Evolutionary conservation across 768 basidiomycete species (phyloP).

Genomic region (Polyporus arcularius): DNA sequence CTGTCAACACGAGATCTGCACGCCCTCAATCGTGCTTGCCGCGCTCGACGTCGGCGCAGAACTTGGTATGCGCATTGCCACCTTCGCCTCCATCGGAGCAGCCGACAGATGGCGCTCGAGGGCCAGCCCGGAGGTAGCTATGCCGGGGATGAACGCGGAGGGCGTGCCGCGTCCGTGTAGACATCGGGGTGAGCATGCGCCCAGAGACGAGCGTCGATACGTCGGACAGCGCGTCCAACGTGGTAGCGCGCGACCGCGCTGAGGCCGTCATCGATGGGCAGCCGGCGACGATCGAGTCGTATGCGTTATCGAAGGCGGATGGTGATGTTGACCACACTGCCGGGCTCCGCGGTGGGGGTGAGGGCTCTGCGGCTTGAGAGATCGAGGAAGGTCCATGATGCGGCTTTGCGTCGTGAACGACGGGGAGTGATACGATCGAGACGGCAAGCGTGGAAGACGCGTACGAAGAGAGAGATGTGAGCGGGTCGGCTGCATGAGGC

Average conservation of each 20-base stretch:
- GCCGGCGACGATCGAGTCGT: neutral
- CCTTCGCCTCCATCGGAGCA: too few relatives aligned
- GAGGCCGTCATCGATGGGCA: neutral
- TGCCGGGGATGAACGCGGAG: neutral
- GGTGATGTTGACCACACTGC: neutral
- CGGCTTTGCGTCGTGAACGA: neutral
- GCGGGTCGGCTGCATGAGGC: neutral
- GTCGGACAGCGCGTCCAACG: neutral
- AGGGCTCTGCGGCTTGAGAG: neutral
- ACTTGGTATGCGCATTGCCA: too few relatives aligned
- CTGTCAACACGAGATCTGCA: slow-evolving; percentile 1
- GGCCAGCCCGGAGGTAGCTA: neutral
- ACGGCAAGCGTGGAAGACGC: neutral
- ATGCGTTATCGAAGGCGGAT: slow-evolving; percentile 1
- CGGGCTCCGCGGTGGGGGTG: neutral
- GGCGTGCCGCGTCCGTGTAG: neutral
- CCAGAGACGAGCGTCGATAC: neutral
- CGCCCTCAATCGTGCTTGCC: neutral
- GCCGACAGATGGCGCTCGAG: too few relatives aligned
- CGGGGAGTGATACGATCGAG: neutral
- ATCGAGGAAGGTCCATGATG: neutral
- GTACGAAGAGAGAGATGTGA: neutral
- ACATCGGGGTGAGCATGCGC: neutral
- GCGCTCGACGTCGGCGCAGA: neutral
- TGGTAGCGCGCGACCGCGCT: neutral